A percentile compares a stretch with the other conserved stretches of the same genome.
Evolutionary conservation across 352 stramenopile species (phyloP).

Genomic region (Thalassiosira livingstoniorum): DNA sequence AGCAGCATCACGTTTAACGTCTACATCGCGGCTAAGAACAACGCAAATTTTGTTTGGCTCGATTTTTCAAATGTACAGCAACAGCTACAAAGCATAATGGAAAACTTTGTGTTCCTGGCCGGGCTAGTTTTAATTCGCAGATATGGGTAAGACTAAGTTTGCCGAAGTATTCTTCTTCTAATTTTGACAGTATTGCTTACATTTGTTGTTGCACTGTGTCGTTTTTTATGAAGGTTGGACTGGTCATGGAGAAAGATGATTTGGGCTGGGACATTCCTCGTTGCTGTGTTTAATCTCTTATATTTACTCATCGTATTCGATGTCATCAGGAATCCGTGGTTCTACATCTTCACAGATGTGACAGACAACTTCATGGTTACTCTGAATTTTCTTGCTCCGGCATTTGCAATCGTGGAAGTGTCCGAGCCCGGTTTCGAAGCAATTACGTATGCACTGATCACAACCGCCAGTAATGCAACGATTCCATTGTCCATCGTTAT

Average conservation of each 20-base stretch:
- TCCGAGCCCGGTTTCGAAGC: conserved; percentile 57
- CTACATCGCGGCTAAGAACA: conserved; percentile 56
- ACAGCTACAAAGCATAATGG: conserved; percentile 56
- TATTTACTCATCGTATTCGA: conserved; percentile 64
- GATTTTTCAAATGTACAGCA: conserved; percentile 57
- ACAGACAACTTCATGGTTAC: conserved; percentile 61
- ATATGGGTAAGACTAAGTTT: too few relatives aligned
- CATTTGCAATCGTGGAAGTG: conserved; percentile 55
- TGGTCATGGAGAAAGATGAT: conserved; percentile 53
- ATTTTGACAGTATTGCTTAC: too few relatives aligned
- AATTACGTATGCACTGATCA: conserved; percentile 60
- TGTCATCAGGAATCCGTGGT: conserved; percentile 41
- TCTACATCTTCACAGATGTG: conserved; percentile 64
- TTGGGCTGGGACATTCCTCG: conserved; percentile 42
- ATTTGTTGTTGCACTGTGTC: too few relatives aligned
- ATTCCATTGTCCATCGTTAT: conserved; percentile 53
- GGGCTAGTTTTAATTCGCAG: conserved; percentile 48
- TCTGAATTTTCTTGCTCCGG: conserved; percentile 54
- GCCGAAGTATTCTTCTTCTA: too few relatives aligned
- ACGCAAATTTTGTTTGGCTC: conserved; percentile 61
- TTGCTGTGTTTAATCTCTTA: conserved; percentile 43
- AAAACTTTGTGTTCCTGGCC: conserved; percentile 61
- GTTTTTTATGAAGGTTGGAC: too few relatives aligned
- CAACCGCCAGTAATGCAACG: conserved; percentile 55
- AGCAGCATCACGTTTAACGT: conserved; percentile 60